Evolutionary conservation across 2,329 filamentous ascomycete species (phyloP).

Genomic region (Phialophora chinensis): DNA sequence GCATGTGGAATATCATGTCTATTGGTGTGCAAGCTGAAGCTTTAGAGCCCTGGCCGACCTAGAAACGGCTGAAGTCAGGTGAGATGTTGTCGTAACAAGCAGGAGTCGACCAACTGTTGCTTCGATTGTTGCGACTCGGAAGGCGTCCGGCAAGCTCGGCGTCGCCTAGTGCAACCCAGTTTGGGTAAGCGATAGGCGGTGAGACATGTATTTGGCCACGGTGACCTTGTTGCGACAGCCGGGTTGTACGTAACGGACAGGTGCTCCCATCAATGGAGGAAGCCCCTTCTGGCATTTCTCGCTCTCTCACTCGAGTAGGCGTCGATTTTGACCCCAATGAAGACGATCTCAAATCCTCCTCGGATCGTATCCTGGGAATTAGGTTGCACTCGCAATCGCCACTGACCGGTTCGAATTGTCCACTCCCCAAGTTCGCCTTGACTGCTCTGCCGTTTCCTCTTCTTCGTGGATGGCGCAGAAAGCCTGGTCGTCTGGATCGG

Average conservation of each 20-base stretch:
- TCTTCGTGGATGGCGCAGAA: constrained; percentile 26
- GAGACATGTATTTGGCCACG: background rate
- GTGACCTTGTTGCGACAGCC: background rate
- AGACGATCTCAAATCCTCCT: constrained; percentile 69
- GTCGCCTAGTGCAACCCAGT: constrained; percentile 8
- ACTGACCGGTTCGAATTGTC: constrained; percentile 72
- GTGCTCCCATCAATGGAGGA: constrained; percentile 55
- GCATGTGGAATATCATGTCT: background rate
- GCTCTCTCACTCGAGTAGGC: constrained; percentile 69
- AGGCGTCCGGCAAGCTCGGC: constrained; percentile 1
- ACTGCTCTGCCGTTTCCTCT: constrained; percentile 34
- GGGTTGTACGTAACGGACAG: background rate
- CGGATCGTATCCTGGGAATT: constrained; percentile 48
- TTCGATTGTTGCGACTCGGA: background rate
- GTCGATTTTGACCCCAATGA: constrained; percentile 78
- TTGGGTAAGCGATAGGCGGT: constrained; percentile 14
- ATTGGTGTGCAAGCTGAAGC: background rate
- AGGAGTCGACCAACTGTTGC: background rate
- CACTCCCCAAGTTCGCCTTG: constrained; percentile 51
- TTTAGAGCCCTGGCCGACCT: background rate
- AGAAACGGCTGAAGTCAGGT: background rate
- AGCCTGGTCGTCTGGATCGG: constrained; percentile 32
- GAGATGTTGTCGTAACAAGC: background rate
- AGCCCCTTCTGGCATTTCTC: constrained; percentile 69
- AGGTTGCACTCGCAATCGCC: constrained; percentile 70